Evolutionary conservation across 495 filamentous ascomycete species (phyloP), one percentile per base, ranked within the genome.

Genomic region (Pyrenula aspistea): DNA sequence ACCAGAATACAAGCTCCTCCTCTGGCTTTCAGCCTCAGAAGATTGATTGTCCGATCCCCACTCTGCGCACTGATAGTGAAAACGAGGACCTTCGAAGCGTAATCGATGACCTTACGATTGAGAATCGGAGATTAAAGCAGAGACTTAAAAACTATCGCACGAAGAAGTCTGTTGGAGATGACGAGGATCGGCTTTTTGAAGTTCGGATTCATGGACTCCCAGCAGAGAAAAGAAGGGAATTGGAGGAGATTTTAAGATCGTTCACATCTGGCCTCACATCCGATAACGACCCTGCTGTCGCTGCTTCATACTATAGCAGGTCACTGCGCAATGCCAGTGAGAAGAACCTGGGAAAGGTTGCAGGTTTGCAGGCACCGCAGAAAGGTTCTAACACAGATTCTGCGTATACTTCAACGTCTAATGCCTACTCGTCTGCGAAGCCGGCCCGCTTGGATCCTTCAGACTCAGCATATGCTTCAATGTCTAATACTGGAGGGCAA

Each of bases 391-490:
- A 24, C 63, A 68, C 49, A 68, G 65, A 3, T 71, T 70, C 0
- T 54, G 60, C 19, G 55, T 60, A 12, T 63, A 42, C 8, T 8
- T 8, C 65, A 2, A 53, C 56, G 24, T 73, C 71, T 10, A 77
- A 78, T 53, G 70, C 77, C 49, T 60, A 70, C 10, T 74, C 75
- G 0, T 78, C 75, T 1, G 71, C 73, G 0, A 75, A 52, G 19
- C 19, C 50, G 8, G 8, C 50, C 10, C 69, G 73, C 50, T 77
- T 74, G 12, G 77, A 74, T 54, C 76, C 74, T 12, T 71, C 82
- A 2, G 87, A 91, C 61, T 91, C 88, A 2, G 87, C 82, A 4
- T 91, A 91, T 69, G 85, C 78, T 2, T 89, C 88, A 24, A 80
- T 87, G 73, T 84, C 85, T 2, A 74, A 68, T 2, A 81, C 80